A percentile compares a stretch with the other conserved stretches of the same genome.
These are phyloP conservation scores for Penicillium ucsense DNA, from an alignment of 495 filamentous ascomycete species.

Conservation along the genomic window DNA sequence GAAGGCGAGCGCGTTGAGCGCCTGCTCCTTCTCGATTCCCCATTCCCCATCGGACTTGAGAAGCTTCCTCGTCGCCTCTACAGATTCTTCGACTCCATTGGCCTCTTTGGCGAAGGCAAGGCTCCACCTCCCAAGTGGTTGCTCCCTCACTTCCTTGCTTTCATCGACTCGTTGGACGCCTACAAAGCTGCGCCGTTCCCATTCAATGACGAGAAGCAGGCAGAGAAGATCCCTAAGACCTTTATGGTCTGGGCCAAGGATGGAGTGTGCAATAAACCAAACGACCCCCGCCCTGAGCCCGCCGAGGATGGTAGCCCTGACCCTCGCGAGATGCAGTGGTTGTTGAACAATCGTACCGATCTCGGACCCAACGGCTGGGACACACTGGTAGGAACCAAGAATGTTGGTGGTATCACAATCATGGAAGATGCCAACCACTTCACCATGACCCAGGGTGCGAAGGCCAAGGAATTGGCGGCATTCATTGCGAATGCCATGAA, in stretches of 20 bases:
- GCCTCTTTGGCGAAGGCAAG: slow-evolving; percentile 64
- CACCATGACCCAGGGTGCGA: slow-evolving; percentile 31
- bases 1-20: slow-evolving; percentile 59
- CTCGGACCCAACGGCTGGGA: slow-evolving; percentile 77
- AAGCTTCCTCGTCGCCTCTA: slow-evolving; percentile 69
- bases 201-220: slow-evolving; percentile 31
- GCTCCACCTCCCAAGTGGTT: slow-evolving; percentile 66
- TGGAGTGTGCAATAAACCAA: slow-evolving; percentile 63
- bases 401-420: slow-evolving; percentile 51
- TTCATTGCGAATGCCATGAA: slow-evolving; percentile 24
- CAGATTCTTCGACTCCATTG: slow-evolving; percentile 68
- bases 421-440: slow-evolving; percentile 35
- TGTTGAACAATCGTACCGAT: slow-evolving; percentile 68
- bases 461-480: slow-evolving; percentile 25
- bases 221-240: slow-evolving; percentile 44
- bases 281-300: slow-evolving; percentile 60
- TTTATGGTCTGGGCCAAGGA: slow-evolving; percentile 72
- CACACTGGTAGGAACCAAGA: slow-evolving; percentile 54
- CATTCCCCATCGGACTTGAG: slow-evolving; percentile 67
- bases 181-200: slow-evolving; percentile 49
- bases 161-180: slow-evolving; percentile 62
- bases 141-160: slow-evolving; percentile 72
- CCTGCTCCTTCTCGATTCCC: slow-evolving; percentile 75
- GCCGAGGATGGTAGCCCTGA: slow-evolving; percentile 48
- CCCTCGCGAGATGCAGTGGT: slow-evolving; percentile 57